These are phyloP conservation scores for Cryphonectria naterciae DNA, from an alignment of 2,329 filamentous ascomycete genomes.

Conservation along the genomic window DNA sequence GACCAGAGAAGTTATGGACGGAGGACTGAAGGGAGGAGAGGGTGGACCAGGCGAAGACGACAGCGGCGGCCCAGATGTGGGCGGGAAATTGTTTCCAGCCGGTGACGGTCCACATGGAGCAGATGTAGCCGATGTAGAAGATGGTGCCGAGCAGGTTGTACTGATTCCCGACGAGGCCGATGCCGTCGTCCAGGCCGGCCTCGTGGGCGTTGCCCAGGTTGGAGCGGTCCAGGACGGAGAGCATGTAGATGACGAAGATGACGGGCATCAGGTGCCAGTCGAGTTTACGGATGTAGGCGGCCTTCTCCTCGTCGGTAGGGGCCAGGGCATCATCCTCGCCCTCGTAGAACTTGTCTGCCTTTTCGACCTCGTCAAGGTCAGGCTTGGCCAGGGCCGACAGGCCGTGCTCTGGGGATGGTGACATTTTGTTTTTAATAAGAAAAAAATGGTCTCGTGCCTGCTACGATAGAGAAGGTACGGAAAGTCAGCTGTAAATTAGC, in stretches of 20 bases:
- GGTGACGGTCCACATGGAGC: constrained; percentile 28
- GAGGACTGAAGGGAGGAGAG: constrained; percentile 48
- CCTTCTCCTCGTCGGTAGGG: constrained; percentile 16
- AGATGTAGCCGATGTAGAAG: constrained; percentile 33
- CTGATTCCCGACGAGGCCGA: constrained; percentile 33
- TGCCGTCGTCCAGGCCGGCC: constrained; percentile 37
- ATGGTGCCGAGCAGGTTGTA: constrained; percentile 37
- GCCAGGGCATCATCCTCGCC: background rate
- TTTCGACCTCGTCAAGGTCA: constrained; percentile 17
- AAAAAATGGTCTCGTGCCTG: background rate
- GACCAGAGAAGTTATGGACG: constrained; percentile 42
- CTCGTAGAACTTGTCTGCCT: background rate
- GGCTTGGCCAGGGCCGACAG: constrained; percentile 5
- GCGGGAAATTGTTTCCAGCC: constrained; percentile 33
- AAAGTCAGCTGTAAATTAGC: background rate
- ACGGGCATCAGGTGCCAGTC: constrained; percentile 34
- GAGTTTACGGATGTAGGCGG: constrained; percentile 26
- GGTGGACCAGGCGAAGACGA: constrained; percentile 48
- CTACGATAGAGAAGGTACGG: background rate
- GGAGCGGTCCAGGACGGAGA: constrained; percentile 39
- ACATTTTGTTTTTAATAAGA: no score
- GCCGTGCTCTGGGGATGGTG: background rate
- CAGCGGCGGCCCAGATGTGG: constrained; percentile 45
- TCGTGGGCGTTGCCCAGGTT: constrained; percentile 37
- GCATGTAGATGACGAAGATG: constrained; percentile 37